Evolutionary conservation across 2,329 filamentous ascomycete genomes (phyloP).

Genomic region (Leptographium wingfieldii): DNA sequence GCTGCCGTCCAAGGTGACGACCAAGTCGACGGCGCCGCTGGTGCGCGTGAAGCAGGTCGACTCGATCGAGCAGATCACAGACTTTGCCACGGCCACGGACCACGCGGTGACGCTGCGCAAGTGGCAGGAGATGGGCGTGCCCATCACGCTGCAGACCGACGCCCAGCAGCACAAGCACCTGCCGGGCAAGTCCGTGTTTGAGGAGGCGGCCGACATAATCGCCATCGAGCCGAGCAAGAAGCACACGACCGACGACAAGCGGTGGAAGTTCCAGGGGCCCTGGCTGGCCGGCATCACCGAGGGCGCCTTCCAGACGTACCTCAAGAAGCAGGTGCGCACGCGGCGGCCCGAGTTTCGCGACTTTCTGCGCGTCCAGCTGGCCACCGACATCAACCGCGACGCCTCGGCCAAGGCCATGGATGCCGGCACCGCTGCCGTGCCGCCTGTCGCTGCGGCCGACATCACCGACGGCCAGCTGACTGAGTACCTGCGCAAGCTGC

Average conservation of each 20-base stretch:
- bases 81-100: slow-evolving; percentile 73
- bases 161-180: slow-evolving; percentile 14
- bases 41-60: slow-evolving; percentile 70
- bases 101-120: slow-evolving; percentile 72
- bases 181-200: slow-evolving; percentile 42
- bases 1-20: slow-evolving; percentile 64
- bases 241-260: slow-evolving; percentile 27
- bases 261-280: slow-evolving; percentile 56
- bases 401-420: slow-evolving; percentile 26
- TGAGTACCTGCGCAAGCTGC: slow-evolving; percentile 39
- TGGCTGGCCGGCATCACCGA: slow-evolving; percentile 52
- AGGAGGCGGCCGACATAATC: slow-evolving; percentile 43
- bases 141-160: slow-evolving; percentile 31
- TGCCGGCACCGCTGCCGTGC: slow-evolving; percentile 19
- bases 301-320: slow-evolving; percentile 44
- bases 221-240: slow-evolving; percentile 22
- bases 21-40: slow-evolving; percentile 58
- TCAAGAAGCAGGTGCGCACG: slow-evolving; percentile 39
- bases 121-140: slow-evolving; percentile 70
- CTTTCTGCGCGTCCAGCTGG: slow-evolving; percentile 37
- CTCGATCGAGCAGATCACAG: slow-evolving; percentile 76
- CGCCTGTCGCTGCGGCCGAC: slow-evolving; percentile 20
- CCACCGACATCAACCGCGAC: slow-evolving; percentile 29
- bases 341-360: slow-evolving; percentile 41
- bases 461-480: slow-evolving; percentile 39